phyloP scores from a whole-genome alignment of 2,329 filamentous ascomycete species.

The Aspergillus viridinutans region DNA sequence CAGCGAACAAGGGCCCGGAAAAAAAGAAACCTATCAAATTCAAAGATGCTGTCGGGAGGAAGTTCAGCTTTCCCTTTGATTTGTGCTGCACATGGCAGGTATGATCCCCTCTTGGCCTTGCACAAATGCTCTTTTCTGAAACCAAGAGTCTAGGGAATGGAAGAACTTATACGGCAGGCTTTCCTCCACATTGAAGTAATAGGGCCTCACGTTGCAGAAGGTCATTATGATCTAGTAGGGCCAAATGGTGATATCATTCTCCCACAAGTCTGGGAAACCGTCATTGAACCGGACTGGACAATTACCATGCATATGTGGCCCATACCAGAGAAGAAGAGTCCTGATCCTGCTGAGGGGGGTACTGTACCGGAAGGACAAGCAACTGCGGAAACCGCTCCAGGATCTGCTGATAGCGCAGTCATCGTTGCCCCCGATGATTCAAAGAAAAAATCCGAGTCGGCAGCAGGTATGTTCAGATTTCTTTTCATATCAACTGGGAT shows the following conservation, averaged over 20 bases:
- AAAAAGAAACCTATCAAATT: slow-evolving; percentile 75
- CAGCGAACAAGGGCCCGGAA: slow-evolving; percentile 42
- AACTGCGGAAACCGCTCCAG: slow-evolving; percentile 16
- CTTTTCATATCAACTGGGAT: slow-evolving; percentile 5
- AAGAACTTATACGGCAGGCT: slow-evolving; percentile 78
- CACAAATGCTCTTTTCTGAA: neutral
- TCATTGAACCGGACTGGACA: slow-evolving; percentile 72
- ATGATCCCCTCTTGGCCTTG: slow-evolving; percentile 40
- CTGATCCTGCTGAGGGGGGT: slow-evolving; percentile 28
- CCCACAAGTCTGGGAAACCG: slow-evolving; percentile 75
- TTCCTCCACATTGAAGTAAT: slow-evolving; percentile 75
- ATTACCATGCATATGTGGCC: slow-evolving; percentile 67
- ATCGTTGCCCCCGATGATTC: slow-evolving; percentile 19
- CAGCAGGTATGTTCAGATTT: slow-evolving; percentile 26
- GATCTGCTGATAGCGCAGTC: slow-evolving; percentile 13
- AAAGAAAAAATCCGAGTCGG: slow-evolving; percentile 31
- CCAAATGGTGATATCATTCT: slow-evolving; percentile 80
- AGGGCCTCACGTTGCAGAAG: slow-evolving; percentile 69
- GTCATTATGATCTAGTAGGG: slow-evolving; percentile 75
- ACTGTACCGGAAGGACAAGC: slow-evolving; percentile 22
- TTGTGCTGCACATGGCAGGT: slow-evolving; percentile 80
- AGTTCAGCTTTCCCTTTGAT: slow-evolving; percentile 88
- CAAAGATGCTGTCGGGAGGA: slow-evolving; percentile 85
- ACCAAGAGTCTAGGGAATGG: slow-evolving; percentile 63
- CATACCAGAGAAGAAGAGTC: slow-evolving; percentile 48